These are phyloP conservation scores for Vigna nakashimae DNA, from an alignment of 306 rosid genomes.

Conservation along the genomic window DNA sequence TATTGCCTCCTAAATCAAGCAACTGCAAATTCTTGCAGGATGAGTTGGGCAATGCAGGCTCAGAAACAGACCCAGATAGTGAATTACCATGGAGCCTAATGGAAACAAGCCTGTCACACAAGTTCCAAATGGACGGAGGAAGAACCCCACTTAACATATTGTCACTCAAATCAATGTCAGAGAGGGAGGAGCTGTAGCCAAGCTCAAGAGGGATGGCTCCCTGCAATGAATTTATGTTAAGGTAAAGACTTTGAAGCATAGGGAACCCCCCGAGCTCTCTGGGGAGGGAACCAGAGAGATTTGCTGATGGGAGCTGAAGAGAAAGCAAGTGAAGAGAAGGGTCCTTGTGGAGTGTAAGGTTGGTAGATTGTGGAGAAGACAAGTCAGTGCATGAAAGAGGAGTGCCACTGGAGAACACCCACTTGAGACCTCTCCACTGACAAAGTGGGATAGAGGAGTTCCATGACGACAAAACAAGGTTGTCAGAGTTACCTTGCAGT, in stretches of 20 bases:
- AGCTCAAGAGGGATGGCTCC: slow-evolving; percentile 89
- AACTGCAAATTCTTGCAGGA: slow-evolving; percentile 65
- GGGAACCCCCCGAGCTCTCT: slow-evolving; percentile 85
- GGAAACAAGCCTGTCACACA: slow-evolving; percentile 81
- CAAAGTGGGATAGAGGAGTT: slow-evolving; percentile 77
- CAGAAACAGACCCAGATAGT: slow-evolving; percentile 69
- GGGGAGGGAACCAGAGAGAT: slow-evolving; percentile 90
- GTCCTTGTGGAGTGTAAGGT: slow-evolving; percentile 73
- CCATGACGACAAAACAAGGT: slow-evolving; percentile 85
- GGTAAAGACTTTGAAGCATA: slow-evolving; percentile 80
- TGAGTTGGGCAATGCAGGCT: slow-evolving; percentile 87
- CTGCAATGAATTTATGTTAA: slow-evolving; percentile 70
- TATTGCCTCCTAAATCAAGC: slow-evolving; percentile 82
- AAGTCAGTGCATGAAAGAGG: slow-evolving; percentile 66
- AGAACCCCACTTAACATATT: slow-evolving; percentile 66
- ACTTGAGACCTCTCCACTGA: slow-evolving; percentile 97
- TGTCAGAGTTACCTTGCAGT: slow-evolving; percentile 72
- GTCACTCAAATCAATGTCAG: slow-evolving; percentile 76
- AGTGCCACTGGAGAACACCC: slow-evolving; percentile 77
- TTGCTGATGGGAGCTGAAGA: slow-evolving; percentile 93
- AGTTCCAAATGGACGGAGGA: slow-evolving; percentile 86
- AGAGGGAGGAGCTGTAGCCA: slow-evolving; percentile 79
- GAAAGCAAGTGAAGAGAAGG: slow-evolving; percentile 77
- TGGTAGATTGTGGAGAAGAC: slow-evolving; percentile 84
- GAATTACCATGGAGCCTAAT: slow-evolving; percentile 69